Evolutionary conservation across 2,329 filamentous ascomycete genomes (phyloP).

Genomic region (Geosmithia flava): DNA sequence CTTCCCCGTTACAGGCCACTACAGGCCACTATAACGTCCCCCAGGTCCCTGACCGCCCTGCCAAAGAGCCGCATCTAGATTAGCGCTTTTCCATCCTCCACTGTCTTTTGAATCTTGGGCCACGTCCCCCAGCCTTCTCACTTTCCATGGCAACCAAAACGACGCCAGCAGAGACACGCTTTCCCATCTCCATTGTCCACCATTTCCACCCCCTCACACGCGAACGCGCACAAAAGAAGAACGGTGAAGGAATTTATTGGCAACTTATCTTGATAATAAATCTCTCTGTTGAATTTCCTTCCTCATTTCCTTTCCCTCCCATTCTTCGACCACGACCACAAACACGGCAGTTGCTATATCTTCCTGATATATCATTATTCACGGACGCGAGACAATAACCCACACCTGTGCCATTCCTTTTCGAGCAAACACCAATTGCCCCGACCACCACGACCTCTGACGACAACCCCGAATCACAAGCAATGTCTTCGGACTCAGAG

Average conservation of each 20-base stretch:
- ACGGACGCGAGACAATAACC: too few species aligned
- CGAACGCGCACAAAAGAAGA: background rate
- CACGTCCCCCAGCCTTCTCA: too few species aligned
- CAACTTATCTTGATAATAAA: background rate
- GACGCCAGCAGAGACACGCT: background rate
- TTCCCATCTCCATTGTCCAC: background rate
- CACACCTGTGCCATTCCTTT: background rate
- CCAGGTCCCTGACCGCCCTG: too few species aligned
- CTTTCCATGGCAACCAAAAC: background rate
- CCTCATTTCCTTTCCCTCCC: background rate
- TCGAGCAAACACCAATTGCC: background rate
- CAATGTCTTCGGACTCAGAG: conserved; percentile 23
- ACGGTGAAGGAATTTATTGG: background rate
- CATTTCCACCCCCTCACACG: background rate
- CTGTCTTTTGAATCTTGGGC: too few species aligned
- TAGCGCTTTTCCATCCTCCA: too few species aligned
- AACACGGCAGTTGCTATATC: background rate
- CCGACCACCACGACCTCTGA: background rate
- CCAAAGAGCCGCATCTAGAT: too few species aligned
- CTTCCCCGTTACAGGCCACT: too few species aligned
- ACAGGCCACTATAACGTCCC: too few species aligned
- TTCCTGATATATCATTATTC: too few species aligned
- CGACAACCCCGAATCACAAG: background rate
- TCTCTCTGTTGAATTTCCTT: background rate
- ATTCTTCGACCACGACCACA: background rate